phyloP scores from a whole-genome alignment of 202 grass and related monocot genomes.

The Hordeum pubiflorum region DNA sequence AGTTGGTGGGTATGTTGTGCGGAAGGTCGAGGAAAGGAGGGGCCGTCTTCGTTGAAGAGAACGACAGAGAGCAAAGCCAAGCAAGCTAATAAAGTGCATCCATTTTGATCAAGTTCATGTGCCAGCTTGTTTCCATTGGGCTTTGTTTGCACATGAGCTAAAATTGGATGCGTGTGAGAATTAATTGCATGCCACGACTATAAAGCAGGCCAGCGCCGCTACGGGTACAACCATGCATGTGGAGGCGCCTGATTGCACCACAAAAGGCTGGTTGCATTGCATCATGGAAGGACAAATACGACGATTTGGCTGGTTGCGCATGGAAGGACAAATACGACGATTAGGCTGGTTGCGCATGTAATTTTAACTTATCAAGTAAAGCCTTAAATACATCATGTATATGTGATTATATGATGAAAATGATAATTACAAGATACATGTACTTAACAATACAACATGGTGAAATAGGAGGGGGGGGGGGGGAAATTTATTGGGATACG shows the following conservation, averaged over 20 bases:
- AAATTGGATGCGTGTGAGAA: not conserved
- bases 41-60: not conserved
- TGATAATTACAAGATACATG: too few relatives aligned
- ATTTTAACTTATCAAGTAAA: too few relatives aligned
- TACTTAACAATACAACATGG: too few relatives aligned
- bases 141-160: not conserved
- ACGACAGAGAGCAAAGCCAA: not conserved
- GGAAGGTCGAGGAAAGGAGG: not conserved
- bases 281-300: too few relatives aligned
- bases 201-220: not conserved
- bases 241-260: not conserved
- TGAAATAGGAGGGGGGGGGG: too few relatives aligned
- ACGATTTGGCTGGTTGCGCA: too few relatives aligned
- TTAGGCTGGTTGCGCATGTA: too few relatives aligned
- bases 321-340: too few relatives aligned
- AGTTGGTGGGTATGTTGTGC: not conserved
- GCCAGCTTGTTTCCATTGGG: not conserved
- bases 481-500: too few relatives aligned
- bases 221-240: not conserved
- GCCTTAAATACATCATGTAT: too few relatives aligned
- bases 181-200: not conserved
- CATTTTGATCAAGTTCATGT: not conserved
- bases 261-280: too few relatives aligned
- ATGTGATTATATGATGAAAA: too few relatives aligned
- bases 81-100: not conserved